Base-by-base conservation (phyloP, 352 stramenopile species). In the Globisporangium middletonii region DNA sequence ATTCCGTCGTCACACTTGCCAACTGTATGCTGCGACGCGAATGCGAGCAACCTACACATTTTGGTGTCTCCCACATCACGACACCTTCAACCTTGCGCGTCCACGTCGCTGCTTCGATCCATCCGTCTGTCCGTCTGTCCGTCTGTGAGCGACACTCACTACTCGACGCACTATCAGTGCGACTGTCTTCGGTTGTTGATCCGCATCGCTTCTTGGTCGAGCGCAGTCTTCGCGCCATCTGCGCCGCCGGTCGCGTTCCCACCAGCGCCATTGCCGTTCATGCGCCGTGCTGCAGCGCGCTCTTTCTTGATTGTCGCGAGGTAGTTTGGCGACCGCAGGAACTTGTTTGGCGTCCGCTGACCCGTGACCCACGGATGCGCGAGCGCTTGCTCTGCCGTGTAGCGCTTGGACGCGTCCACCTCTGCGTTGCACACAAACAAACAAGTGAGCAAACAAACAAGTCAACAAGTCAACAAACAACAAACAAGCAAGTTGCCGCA, bases 311-410 rank as follows among this genome's bases (percentile, higher is more conserved):
- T 93, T 47, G 75, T 79, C 50, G 79, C 73, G 54, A 95, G 62
- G 59, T 95, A 92, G 64, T 94, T 94, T 35, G 86, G 86, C 26
- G 86, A 95, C 49, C 88, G 87, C 35, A 95, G 62, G 67, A 73
- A 93, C 68, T 93, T 86, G 79, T 95, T 93, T 37, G 86, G 83
- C 8, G 84, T 94, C 53, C 84, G 76, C 51, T 89, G 73, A 12
- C 86, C 86, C 26, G 83, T 94, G 57, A 95, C 86, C 86, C 86
- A 95, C 58, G 83, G 86, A 60, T 95, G 86, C 26, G 77, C 73
- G 45, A 92, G 71, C 41, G 82, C 75, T 55, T 95, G 86, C 38
- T 95, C 83, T 26, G 86, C 86, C 2, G 86, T 93, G 63, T 70
- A 95, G 15, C 86, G 78, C 64, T 91, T 83, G 16, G 74, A 65